A percentile compares a stretch with the other conserved stretches of the same genome.
Conservation (phyloP, 2,329 filamentous ascomycete species). For the Penicillium sp. region DNA sequence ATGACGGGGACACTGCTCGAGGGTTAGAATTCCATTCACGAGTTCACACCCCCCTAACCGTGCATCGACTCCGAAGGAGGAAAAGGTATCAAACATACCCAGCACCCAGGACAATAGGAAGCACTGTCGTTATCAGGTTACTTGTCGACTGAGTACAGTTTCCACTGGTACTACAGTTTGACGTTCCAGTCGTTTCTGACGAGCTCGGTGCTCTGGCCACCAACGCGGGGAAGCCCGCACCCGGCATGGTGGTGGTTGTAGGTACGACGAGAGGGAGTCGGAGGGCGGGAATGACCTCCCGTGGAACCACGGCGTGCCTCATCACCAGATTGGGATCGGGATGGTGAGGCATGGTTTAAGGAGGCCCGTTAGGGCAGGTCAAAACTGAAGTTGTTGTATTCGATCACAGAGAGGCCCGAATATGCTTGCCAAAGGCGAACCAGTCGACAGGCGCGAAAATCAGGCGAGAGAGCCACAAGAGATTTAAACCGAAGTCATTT, state of each 20-base stretch:
- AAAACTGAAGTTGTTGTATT: constrained; percentile 8
- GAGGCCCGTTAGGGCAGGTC: constrained; percentile 9
- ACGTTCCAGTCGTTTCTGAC: constrained; percentile 23
- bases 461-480: constrained; percentile 5
- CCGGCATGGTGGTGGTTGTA: constrained; percentile 13
- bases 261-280: constrained; percentile 34
- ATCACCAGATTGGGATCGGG: constrained; percentile 37
- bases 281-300: constrained; percentile 37
- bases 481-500: constrained; percentile 22
- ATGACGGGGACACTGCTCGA: constrained; percentile 73
- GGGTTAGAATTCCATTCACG: constrained; percentile 31
- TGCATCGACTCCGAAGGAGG: background rate
- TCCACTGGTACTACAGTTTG: constrained; percentile 22
- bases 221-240: constrained; percentile 34
- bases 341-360: constrained; percentile 29
- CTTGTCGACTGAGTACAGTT: constrained; percentile 63
- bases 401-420: constrained; percentile 8
- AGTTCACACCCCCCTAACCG: background rate
- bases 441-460: constrained; percentile 22
- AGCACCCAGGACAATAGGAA: constrained; percentile 72
- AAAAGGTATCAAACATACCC: constrained; percentile 62
- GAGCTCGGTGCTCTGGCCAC: constrained; percentile 36
- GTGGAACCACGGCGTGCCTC: constrained; percentile 29
- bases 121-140: constrained; percentile 59
- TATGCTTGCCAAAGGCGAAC: constrained; percentile 13